These are phyloP conservation scores for Dipodascus geniculatus DNA, from an alignment of 805 yeast genomes.

Conservation along the genomic window DNA sequence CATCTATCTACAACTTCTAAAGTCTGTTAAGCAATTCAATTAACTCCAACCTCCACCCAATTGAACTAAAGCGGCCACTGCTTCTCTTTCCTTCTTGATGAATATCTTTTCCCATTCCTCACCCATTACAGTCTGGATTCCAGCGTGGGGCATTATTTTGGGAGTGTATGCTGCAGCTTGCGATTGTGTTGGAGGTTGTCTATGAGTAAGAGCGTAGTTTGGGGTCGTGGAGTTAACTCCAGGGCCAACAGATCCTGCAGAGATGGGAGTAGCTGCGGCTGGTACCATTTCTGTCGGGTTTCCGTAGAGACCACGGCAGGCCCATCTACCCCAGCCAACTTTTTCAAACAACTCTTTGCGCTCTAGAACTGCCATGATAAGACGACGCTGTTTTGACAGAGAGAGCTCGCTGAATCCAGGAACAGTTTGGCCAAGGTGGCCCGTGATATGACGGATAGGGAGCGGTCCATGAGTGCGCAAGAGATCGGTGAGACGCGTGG, in stretches of 20 bases:
- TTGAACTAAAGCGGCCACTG: constrained; percentile 57
- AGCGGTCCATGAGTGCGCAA: constrained; percentile 69
- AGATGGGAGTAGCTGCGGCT: constrained; percentile 8
- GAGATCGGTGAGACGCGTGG: constrained; percentile 60
- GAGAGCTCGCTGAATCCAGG: constrained; percentile 71
- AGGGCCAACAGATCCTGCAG: constrained; percentile 8
- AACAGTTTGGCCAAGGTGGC: constrained; percentile 61
- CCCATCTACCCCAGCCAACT: constrained; percentile 99
- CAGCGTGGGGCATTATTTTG: neutral
- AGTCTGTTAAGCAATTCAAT: neutral
- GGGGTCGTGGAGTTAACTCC: neutral
- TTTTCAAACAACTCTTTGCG: constrained; percentile 67
- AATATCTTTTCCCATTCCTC: constrained; percentile 2
- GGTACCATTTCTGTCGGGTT: neutral
- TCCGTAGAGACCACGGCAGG: constrained; percentile 16
- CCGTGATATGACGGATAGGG: constrained; percentile 82
- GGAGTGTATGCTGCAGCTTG: neutral
- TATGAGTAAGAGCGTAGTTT: neutral
- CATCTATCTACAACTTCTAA: neutral
- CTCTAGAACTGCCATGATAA: constrained; percentile 83
- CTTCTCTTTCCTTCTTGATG: constrained; percentile 37
- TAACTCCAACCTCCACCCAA: constrained; percentile 9
- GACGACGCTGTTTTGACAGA: constrained; percentile 76
- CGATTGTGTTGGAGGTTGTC: neutral
- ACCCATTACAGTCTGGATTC: neutral